Base-by-base conservation (phyloP, 352 stramenopile species). In the Phytophthora quininea region DNA sequence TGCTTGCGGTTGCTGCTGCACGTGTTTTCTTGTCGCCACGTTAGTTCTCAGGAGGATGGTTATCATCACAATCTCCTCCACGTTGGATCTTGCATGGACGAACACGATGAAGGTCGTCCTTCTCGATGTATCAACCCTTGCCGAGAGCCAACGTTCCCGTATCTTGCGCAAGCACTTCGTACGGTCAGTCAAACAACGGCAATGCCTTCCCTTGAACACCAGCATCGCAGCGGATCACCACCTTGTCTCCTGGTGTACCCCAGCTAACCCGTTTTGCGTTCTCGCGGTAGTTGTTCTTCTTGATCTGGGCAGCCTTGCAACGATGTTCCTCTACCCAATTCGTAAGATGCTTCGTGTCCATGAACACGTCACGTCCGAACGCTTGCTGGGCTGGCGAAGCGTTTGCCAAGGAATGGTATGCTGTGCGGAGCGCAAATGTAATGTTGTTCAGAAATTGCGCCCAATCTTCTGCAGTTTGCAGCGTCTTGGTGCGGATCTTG, bases 341-440 rank as follows among this genome's bases (percentile, higher is more conserved):
- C 4, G 55, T 62, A 12, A 31, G 0, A n/a, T 62, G 40, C 6
- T 24, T 4, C 2, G 47, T n/a, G 15, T 62, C 43, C 2, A 53
- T 7, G 3, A 53, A 3, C 42, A 64, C 59, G 24, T 66, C 37
- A 2, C 58, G 58, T 4, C 58, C 49, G 14, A 66, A 59, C 0
- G 40, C 50, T 11, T 12, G 38, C 2, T 66, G 40, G 2, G 49
- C 49, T n/a, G 49, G 58, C 11, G 48, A 59, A 0, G 58, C 15
- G 3, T 58, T 12, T 0, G 30, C 47, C 15, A 37, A 59, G 7
- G 27, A 38, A 7, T 66, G 31, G 19, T 59, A 14, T 1, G 19
- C 29, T 2, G 58, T 10, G 0, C 48, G 27, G 1, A 64, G 29
- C 1, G 37, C 49, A 12, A 66, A 54, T 0, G 49, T 58, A 0